These are phyloP conservation scores for Ceratocystis cubensis DNA, from an alignment of 2,329 filamentous ascomycete species.

Conservation along the genomic window DNA sequence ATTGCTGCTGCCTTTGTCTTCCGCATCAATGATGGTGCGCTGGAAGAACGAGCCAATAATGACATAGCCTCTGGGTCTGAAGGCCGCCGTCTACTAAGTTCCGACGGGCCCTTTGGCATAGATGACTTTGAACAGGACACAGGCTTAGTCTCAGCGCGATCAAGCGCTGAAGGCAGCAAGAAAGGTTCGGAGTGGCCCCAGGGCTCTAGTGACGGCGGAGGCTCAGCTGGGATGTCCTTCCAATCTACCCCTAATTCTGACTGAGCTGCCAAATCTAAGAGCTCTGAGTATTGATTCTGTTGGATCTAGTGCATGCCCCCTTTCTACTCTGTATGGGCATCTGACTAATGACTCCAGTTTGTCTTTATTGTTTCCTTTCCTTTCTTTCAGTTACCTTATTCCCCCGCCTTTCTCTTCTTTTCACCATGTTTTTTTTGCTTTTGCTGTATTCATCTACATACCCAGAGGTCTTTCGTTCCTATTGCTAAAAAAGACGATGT, in stretches of 20 bases:
- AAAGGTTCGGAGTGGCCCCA: not conserved
- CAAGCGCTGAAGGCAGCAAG: not conserved
- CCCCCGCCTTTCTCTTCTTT: slow-evolving; percentile 2
- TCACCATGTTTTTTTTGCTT: not conserved
- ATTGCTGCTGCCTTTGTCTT: slow-evolving; percentile 62
- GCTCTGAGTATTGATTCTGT: not conserved
- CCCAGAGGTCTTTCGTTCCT: not conserved
- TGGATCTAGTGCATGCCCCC: not conserved
- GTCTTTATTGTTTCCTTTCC: not conserved
- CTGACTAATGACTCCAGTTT: not conserved
- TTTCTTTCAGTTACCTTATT: not conserved
- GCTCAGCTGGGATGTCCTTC: not conserved
- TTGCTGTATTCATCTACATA: not conserved
- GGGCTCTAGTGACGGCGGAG: not conserved
- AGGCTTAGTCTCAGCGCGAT: not conserved
- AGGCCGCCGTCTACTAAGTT: not conserved
- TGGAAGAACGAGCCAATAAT: slow-evolving; percentile 14
- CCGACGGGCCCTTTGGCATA: not conserved
- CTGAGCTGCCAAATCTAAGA: not conserved
- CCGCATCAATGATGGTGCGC: slow-evolving; percentile 36
- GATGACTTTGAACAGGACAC: not conserved
- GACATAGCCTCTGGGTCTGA: slow-evolving; percentile 4
- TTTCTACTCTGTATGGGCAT: not conserved
- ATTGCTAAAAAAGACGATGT: not conserved
- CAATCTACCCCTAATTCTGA: not conserved